Evolutionary conservation across 2,329 filamentous ascomycete species (phyloP).

Genomic region (Neofusicoccum laricinum): DNA sequence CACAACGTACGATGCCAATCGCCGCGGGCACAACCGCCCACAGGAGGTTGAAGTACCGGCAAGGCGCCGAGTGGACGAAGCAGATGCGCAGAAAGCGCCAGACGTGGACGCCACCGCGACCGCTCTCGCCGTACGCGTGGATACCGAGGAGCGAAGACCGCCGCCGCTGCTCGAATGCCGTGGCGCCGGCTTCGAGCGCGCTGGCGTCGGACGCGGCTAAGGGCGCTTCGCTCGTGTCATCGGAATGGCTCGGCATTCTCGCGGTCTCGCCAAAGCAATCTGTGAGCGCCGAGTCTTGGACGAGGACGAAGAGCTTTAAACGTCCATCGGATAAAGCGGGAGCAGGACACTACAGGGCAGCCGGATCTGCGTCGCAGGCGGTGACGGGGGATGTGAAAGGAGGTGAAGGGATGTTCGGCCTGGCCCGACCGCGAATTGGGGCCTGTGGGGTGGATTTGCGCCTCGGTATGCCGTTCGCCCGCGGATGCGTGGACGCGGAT

Average conservation of each 20-base stretch:
- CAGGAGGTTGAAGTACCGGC: constrained; percentile 65
- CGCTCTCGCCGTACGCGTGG: constrained; percentile 62
- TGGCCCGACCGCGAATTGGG: neutral
- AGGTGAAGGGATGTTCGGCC: neutral
- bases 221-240: neutral
- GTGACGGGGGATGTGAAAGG: too few species aligned
- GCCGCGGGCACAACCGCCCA: constrained; percentile 74
- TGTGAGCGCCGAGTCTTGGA: too few species aligned
- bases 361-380: too few species aligned
- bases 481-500: neutral
- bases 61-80: constrained; percentile 63
- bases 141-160: constrained; percentile 28
- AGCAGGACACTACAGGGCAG: too few species aligned
- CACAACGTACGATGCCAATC: constrained; percentile 54
- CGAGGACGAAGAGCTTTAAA: too few species aligned
- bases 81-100: constrained; percentile 62
- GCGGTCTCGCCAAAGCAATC: too few species aligned
- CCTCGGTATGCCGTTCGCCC: neutral
- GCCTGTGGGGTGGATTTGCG: neutral
- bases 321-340: neutral
- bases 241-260: too few species aligned
- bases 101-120: constrained; percentile 63
- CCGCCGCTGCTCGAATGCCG: neutral
- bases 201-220: neutral
- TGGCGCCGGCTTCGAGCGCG: neutral